A percentile compares a stretch with the other conserved stretches of the same genome.
phyloP scores from a whole-genome alignment of 768 basidiomycete genomes.

The Tylopilus rubrobrunneus region DNA sequence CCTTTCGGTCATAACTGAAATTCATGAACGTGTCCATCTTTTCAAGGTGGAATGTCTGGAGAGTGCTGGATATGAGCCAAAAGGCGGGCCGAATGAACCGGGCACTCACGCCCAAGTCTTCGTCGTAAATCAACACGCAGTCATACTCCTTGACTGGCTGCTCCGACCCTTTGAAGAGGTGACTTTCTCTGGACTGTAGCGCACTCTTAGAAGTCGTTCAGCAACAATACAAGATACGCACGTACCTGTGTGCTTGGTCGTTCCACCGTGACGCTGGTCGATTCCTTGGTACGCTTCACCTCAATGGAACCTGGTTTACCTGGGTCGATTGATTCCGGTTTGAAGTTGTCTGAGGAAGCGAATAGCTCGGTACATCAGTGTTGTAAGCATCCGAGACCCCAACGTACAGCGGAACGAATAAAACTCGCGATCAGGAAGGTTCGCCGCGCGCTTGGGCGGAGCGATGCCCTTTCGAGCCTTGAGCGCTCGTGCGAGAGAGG shows the following conservation, averaged over 20 bases:
- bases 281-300: slow-evolving; percentile 51
- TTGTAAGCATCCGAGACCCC: neutral
- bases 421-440: slow-evolving; percentile 63
- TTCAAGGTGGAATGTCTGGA: slow-evolving; percentile 67
- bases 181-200: slow-evolving; percentile 47
- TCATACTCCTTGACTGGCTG: slow-evolving; percentile 62
- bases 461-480: slow-evolving; percentile 61
- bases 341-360: slow-evolving; percentile 60
- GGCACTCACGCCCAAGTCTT: slow-evolving; percentile 58
- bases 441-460: slow-evolving; percentile 35
- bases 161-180: slow-evolving; percentile 57
- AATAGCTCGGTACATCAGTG: slow-evolving; percentile 1
- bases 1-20: slow-evolving; percentile 51
- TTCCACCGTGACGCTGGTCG: slow-evolving; percentile 54
- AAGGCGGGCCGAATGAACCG: neutral
- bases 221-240: neutral
- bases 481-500: slow-evolving; percentile 60
- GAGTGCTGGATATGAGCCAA: slow-evolving; percentile 8
- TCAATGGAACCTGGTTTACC: slow-evolving; percentile 64
- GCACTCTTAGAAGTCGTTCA: neutral
- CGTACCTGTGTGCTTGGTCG: slow-evolving; percentile 62
- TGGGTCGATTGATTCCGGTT: slow-evolving; percentile 65
- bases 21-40: slow-evolving; percentile 64
- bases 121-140: slow-evolving; percentile 79
- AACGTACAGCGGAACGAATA: slow-evolving; percentile 74